A percentile compares a stretch with the other conserved stretches of the same genome.
phyloP scores from a whole-genome alignment of 1,139 yeast genomes.

The Debaryomyces sp. region DNA sequence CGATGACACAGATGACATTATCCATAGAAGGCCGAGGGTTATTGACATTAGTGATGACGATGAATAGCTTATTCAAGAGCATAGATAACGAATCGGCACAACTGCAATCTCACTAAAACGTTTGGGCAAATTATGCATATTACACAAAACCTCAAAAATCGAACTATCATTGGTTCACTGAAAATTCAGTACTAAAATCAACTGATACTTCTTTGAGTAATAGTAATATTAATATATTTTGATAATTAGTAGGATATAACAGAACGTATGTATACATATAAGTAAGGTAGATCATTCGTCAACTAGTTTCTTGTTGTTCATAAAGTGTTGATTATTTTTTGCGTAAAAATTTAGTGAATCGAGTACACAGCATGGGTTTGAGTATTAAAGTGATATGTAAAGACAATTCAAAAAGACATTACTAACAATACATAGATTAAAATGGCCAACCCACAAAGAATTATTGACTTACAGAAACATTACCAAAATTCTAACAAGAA shows the following conservation, averaged over 20 bases:
- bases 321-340: not conserved
- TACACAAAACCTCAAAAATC: slow-evolving; percentile 10
- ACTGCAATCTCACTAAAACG: not conserved
- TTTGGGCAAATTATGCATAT: slow-evolving; percentile 2
- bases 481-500: slow-evolving; percentile 74
- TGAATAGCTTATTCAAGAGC: not conserved
- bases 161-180: slow-evolving; percentile 7
- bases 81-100: slow-evolving; percentile 1
- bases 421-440: slow-evolving; percentile 13
- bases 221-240: slow-evolving; percentile 3
- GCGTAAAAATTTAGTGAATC: not conserved
- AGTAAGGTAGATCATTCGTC: not conserved
- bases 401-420: slow-evolving; percentile 19
- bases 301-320: not conserved
- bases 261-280: slow-evolving; percentile 2
- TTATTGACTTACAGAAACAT: slow-evolving; percentile 73
- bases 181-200: slow-evolving; percentile 4
- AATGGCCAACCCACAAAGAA: slow-evolving; percentile 51
- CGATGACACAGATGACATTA: slow-evolving; percentile 9
- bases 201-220: not conserved
- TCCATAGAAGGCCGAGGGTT: slow-evolving; percentile 12
- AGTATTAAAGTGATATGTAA: not conserved
- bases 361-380: not conserved
- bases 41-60: slow-evolving; percentile 12
- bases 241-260: slow-evolving; percentile 3